Conservation (phyloP, 2,329 filamentous ascomycete genomes). For the Lasiodiplodia sp. region DNA sequence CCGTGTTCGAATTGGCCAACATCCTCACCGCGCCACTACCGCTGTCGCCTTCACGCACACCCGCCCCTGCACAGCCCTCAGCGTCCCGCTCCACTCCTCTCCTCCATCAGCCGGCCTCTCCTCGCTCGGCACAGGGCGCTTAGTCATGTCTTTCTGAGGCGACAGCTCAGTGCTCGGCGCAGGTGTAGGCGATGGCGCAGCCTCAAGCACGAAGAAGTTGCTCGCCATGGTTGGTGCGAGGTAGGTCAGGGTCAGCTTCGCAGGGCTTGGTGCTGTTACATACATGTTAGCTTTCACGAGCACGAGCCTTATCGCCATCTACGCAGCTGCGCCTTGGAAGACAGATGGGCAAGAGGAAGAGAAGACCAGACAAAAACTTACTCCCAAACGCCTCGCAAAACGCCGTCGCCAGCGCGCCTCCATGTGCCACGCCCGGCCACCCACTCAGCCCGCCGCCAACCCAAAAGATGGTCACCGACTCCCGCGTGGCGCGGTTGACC, state of each 20-base stretch:
- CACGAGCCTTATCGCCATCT: no score
- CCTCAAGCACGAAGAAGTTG: conserved; percentile 69
- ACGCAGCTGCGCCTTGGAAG: no score
- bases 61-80: conserved; percentile 62
- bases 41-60: conserved; percentile 64
- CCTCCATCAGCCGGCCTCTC: conserved; percentile 31
- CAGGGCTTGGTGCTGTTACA: neutral
- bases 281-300: neutral
- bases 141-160: conserved; percentile 48
- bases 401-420: conserved; percentile 72
- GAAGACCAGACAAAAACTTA: neutral
- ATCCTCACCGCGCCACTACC: neutral
- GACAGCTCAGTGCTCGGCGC: conserved; percentile 38
- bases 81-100: conserved; percentile 60
- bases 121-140: conserved; percentile 37
- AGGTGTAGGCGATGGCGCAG: conserved; percentile 47
- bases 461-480: conserved; percentile 69
- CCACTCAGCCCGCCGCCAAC: conserved; percentile 70
- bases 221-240: conserved; percentile 65
- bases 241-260: conserved; percentile 63
- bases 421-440: conserved; percentile 76
- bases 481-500: conserved; percentile 65
- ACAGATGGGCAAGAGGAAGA: neutral
- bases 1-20: neutral
- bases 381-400: conserved; percentile 71